A percentile compares a stretch with the other conserved stretches of the same genome.
Evolutionary conservation across 129 eudicot species (phyloP).

Genomic region (Flaveria bidentis): DNA sequence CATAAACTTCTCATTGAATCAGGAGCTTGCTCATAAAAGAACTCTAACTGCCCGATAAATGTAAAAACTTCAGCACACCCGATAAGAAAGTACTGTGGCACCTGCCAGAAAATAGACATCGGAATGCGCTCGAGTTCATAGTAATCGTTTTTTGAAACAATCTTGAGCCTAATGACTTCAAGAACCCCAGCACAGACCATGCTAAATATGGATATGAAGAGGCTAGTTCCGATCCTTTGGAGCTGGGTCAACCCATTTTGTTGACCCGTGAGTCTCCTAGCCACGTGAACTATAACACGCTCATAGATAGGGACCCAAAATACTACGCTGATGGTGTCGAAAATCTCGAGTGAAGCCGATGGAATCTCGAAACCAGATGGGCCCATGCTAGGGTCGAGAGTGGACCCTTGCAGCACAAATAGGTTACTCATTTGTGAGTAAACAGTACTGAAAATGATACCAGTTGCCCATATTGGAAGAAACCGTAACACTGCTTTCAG

Average conservation of each 20-base stretch:
- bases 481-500: slow-evolving; percentile 61
- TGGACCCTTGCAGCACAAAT: slow-evolving; percentile 53
- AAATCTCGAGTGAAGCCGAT: slow-evolving; percentile 53
- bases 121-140: slow-evolving; percentile 47
- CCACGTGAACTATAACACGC: slow-evolving; percentile 42
- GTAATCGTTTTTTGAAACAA: slow-evolving; percentile 44
- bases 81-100: slow-evolving; percentile 65
- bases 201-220: slow-evolving; percentile 56
- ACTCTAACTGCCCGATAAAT: slow-evolving; percentile 67
- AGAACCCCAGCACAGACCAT: slow-evolving; percentile 65
- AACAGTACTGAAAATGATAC: slow-evolving; percentile 54
- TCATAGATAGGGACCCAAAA: slow-evolving; percentile 75
- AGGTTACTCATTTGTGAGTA: slow-evolving; percentile 60
- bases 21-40: slow-evolving; percentile 73
- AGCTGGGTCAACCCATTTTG: slow-evolving; percentile 60
- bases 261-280: slow-evolving; percentile 55
- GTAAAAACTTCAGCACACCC: slow-evolving; percentile 79
- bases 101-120: slow-evolving; percentile 70
- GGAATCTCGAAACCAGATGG: slow-evolving; percentile 49
- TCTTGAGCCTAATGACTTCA: slow-evolving; percentile 47
- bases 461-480: slow-evolving; percentile 73
- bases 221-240: slow-evolving; percentile 64
- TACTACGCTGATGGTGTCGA: slow-evolving; percentile 58
- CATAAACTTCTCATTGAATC: slow-evolving; percentile 73
- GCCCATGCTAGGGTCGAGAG: slow-evolving; percentile 51